A percentile compares a stretch with the other conserved stretches of the same genome.
phyloP scores from a whole-genome alignment of 768 basidiomycete genomes.

The Boletus edulis region DNA sequence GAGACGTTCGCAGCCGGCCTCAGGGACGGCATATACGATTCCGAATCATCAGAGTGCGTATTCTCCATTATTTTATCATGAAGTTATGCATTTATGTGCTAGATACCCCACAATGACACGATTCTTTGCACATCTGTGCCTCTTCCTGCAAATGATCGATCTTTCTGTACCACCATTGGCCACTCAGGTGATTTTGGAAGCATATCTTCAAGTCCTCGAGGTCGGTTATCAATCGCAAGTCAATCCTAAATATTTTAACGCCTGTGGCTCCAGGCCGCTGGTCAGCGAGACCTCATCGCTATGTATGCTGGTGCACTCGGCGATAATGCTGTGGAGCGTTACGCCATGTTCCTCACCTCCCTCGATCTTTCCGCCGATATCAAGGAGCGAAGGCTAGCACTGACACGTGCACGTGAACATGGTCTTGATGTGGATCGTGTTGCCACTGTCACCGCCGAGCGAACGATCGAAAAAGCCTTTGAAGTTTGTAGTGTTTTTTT shows the following conservation, averaged over 20 bases:
- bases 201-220: slow-evolving; percentile 87
- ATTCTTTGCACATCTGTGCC: slow-evolving; percentile 92
- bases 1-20: slow-evolving; percentile 64
- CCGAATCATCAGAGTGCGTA: slow-evolving; percentile 55
- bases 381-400: slow-evolving; percentile 62
- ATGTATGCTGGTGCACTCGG: slow-evolving; percentile 92
- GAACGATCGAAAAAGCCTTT: slow-evolving; percentile 70
- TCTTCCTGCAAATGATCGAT: slow-evolving; percentile 84
- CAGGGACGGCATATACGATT: slow-evolving; percentile 46
- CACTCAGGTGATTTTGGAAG: slow-evolving; percentile 80
- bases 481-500: slow-evolving; percentile 38
- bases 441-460: slow-evolving; percentile 76
- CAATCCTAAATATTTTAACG: neutral
- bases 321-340: slow-evolving; percentile 88
- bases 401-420: slow-evolving; percentile 77
- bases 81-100: slow-evolving; percentile 1
- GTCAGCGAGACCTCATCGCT: slow-evolving; percentile 83
- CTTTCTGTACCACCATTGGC: slow-evolving; percentile 68
- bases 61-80: slow-evolving; percentile 1
- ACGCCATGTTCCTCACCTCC: slow-evolving; percentile 85
- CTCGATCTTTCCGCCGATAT: slow-evolving; percentile 63
- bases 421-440: slow-evolving; percentile 82
- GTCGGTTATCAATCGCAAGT: slow-evolving; percentile 33
- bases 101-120: slow-evolving; percentile 75
- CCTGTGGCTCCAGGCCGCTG: slow-evolving; percentile 50